Evolutionary conservation across 305 asterid species (phyloP).

Genomic region (Rubia tinctorum): DNA sequence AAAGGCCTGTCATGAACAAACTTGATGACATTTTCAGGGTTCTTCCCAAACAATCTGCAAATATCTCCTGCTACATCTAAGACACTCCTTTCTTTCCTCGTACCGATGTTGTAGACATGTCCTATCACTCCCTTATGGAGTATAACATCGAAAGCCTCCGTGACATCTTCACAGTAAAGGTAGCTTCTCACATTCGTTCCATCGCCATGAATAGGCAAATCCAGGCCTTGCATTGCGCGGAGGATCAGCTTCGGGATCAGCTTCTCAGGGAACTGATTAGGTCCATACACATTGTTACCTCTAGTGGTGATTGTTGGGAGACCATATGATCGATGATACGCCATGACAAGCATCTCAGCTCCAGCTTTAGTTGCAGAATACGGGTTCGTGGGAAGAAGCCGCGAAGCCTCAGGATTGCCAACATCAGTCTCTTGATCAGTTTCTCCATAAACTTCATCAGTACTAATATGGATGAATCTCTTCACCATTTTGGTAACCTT

Average conservation of each 20-base stretch:
- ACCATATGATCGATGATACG: background rate
- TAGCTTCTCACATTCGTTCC: conserved; percentile 2
- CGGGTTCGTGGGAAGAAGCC: conserved; percentile 2
- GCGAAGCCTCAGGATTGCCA: conserved; percentile 1
- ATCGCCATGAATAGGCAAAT: background rate
- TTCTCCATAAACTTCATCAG: conserved; percentile 4
- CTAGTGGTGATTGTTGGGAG: background rate
- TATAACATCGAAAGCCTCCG: background rate
- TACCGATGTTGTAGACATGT: conserved; percentile 3
- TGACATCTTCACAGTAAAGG: background rate
- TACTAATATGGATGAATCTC: conserved; percentile 1
- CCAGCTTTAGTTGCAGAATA: background rate
- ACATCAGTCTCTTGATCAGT: background rate
- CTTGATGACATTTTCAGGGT: background rate
- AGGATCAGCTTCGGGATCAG: background rate
- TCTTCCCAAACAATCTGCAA: background rate
- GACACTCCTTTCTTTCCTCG: background rate
- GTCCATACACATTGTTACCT: background rate
- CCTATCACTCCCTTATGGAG: background rate
- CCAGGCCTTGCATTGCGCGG: background rate
- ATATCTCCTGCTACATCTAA: background rate
- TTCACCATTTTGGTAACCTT: background rate
- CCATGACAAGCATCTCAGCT: conserved; percentile 6
- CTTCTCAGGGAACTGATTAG: conserved; percentile 5
- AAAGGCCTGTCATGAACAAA: conserved; percentile 1